phyloP scores from a whole-genome alignment of 352 stramenopile species.

The Phytophthora constricta region DNA sequence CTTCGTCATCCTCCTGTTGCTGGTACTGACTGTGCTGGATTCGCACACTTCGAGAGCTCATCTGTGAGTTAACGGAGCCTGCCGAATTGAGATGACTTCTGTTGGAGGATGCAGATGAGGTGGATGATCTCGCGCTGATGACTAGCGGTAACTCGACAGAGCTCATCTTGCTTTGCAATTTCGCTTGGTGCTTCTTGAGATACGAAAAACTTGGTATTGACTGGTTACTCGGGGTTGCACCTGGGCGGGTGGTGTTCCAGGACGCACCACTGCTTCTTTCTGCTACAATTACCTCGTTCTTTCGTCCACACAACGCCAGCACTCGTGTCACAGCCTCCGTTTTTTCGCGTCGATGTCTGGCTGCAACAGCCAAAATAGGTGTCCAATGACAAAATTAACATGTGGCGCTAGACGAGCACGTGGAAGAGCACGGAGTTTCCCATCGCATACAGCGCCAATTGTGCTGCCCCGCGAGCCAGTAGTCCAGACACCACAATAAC shows the following conservation, averaged over 20 bases:
- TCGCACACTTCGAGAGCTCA: constrained; percentile 38
- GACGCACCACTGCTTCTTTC: not conserved
- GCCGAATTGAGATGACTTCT: constrained; percentile 54
- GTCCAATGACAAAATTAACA: constrained; percentile 23
- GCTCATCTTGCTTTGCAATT: constrained; percentile 40
- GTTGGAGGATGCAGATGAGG: constrained; percentile 48
- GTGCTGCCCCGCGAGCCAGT: constrained; percentile 43
- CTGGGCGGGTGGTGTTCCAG: not conserved
- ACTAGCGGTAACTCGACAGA: constrained; percentile 62
- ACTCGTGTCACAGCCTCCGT: constrained; percentile 13
- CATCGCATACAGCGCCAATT: constrained; percentile 68
- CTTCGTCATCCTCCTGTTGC: constrained; percentile 15
- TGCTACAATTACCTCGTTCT: constrained; percentile 8
- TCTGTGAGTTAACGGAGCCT: constrained; percentile 44
- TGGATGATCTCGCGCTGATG: constrained; percentile 45
- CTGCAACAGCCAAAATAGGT: constrained; percentile 31
- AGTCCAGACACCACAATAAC: constrained; percentile 51
- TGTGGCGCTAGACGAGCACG: constrained; percentile 62
- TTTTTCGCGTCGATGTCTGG: constrained; percentile 16
- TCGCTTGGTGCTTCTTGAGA: not conserved
- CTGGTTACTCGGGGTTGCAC: constrained; percentile 12
- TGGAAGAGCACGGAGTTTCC: constrained; percentile 83
- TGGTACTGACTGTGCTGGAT: constrained; percentile 37
- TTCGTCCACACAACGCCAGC: not conserved
- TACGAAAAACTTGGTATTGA: constrained; percentile 25